Conservation (phyloP, 805 yeast species). For the Ogataea paradorogensis region DNA sequence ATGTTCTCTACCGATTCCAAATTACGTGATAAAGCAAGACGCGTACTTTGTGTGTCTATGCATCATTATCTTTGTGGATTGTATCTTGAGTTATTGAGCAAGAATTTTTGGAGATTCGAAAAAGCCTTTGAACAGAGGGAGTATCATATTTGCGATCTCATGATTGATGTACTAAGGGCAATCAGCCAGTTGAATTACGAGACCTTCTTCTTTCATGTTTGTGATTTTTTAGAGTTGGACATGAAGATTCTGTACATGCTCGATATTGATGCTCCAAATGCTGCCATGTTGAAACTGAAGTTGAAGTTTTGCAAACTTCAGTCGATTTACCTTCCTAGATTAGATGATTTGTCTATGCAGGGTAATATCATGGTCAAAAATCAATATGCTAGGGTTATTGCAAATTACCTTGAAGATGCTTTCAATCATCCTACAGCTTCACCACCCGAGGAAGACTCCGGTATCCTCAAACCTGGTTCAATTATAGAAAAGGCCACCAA, state of each 20-base stretch:
- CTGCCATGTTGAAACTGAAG: constrained; percentile 27
- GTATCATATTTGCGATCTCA: constrained; percentile 28
- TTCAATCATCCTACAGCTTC: constrained; percentile 18
- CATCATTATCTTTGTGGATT: constrained; percentile 45
- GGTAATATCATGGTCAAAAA: constrained; percentile 32
- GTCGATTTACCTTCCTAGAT: constrained; percentile 25
- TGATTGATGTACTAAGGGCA: constrained; percentile 29
- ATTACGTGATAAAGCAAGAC: constrained; percentile 68
- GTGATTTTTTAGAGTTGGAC: constrained; percentile 28
- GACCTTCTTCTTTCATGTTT: constrained; percentile 27
- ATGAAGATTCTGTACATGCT: constrained; percentile 21
- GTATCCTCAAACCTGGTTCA: constrained; percentile 12
- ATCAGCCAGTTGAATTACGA: constrained; percentile 26
- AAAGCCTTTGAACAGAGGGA: constrained; percentile 21
- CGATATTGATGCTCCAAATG: constrained; percentile 19
- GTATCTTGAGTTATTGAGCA: constrained; percentile 21
- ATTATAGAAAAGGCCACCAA: neutral
- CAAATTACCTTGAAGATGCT: constrained; percentile 35
- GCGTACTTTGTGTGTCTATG: constrained; percentile 48
- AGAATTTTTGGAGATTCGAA: constrained; percentile 25
- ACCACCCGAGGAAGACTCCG: constrained; percentile 25
- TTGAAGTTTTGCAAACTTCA: constrained; percentile 33
- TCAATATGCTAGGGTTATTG: constrained; percentile 31
- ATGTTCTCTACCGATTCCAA: constrained; percentile 26
- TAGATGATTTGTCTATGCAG: constrained; percentile 30